These are phyloP conservation scores for Suaeda aralocaspica DNA, from an alignment of 148 eudicot genomes.

Conservation along the genomic window DNA sequence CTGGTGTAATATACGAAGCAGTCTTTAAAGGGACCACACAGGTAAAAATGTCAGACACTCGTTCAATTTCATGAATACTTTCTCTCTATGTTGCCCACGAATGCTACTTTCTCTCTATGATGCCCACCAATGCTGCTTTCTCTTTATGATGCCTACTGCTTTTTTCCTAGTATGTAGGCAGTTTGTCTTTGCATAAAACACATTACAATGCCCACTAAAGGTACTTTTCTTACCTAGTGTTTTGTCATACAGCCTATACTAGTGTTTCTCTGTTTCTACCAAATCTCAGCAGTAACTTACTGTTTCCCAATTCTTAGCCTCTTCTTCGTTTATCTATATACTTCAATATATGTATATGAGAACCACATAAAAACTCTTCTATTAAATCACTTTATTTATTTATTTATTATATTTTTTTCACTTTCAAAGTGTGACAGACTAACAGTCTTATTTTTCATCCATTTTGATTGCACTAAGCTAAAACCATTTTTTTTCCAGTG, in stretches of 20 bases:
- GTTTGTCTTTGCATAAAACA: not conserved
- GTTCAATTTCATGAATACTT: not conserved
- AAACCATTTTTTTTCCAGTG: too few species aligned
- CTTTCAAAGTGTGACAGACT: too few species aligned
- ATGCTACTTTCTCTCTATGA: not conserved
- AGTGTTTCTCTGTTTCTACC: not conserved
- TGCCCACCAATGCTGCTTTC: too few species aligned
- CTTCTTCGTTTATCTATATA: not conserved
- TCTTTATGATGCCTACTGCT: too few species aligned
- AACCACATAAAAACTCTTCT: too few species aligned
- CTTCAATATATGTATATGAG: too few species aligned
- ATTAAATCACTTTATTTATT: too few species aligned
- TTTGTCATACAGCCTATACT: not conserved
- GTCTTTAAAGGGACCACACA: slow-evolving; percentile 87
- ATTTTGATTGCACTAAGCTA: too few species aligned
- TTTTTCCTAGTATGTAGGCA: not conserved
- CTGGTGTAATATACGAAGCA: slow-evolving; percentile 95
- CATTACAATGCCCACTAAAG: not conserved
- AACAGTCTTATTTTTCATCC: too few species aligned
- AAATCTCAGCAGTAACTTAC: not conserved
- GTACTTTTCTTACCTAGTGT: not conserved
- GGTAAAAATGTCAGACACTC: slow-evolving; percentile 49
- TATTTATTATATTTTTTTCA: too few species aligned
- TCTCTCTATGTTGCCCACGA: not conserved
- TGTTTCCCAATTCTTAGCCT: not conserved